Evolutionary conservation across 2,329 filamentous ascomycete genomes (phyloP).

Genomic region (Talaromyces sp.): DNA sequence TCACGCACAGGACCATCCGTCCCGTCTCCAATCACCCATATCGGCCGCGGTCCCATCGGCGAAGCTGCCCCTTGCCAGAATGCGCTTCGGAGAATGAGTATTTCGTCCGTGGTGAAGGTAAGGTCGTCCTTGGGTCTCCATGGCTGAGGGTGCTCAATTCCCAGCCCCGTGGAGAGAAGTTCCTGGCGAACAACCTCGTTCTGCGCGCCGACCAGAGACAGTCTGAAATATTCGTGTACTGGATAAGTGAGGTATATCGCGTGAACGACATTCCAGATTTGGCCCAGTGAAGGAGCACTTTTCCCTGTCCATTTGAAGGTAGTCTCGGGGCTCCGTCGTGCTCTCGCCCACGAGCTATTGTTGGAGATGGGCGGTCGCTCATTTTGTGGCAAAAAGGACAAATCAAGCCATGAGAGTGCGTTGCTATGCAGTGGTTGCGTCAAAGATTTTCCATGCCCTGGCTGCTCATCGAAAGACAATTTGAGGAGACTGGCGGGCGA

Average conservation of each 20-base stretch:
- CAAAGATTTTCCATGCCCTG: conserved; percentile 30
- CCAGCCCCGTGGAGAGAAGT: conserved; percentile 35
- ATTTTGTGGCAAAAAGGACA: conserved; percentile 23
- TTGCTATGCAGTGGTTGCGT: conserved; percentile 40
- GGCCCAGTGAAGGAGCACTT: conserved; percentile 40
- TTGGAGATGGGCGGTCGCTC: conserved; percentile 23
- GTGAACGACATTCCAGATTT: conserved; percentile 49
- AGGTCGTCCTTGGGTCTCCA: conserved; percentile 8
- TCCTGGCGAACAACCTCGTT: conserved; percentile 38
- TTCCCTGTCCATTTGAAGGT: conserved; percentile 41
- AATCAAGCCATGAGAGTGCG: conserved; percentile 37
- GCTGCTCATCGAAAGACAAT: conserved; percentile 36
- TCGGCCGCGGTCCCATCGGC: conserved; percentile 17
- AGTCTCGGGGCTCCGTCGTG: conserved; percentile 43
- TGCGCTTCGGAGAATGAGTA: conserved; percentile 16
- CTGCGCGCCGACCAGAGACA: conserved; percentile 38
- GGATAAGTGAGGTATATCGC: conserved; percentile 45
- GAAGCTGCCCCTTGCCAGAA: conserved; percentile 21
- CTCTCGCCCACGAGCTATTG: conserved; percentile 42
- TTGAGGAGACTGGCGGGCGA: conserved; percentile 28
- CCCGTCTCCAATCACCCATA: conserved; percentile 20
- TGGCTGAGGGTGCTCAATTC: conserved; percentile 13
- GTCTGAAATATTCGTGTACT: conserved; percentile 44
- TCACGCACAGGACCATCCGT: conserved; percentile 19
- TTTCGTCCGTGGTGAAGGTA: background rate